These are phyloP conservation scores for Akanthomyces uredinophilus DNA, from an alignment of 2,329 filamentous ascomycete genomes.

Conservation along the genomic window DNA sequence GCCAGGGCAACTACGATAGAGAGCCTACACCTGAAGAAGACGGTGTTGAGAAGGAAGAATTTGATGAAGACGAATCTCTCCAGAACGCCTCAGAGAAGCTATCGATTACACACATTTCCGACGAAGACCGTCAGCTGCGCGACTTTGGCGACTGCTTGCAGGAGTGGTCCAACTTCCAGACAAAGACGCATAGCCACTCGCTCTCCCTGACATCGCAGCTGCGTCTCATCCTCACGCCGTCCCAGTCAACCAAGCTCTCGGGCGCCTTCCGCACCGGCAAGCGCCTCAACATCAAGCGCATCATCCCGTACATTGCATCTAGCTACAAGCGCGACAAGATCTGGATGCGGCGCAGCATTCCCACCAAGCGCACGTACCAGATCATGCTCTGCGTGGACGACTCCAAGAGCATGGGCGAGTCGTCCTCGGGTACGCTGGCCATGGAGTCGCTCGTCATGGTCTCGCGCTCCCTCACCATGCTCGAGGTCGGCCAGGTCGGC, in stretches of 20 bases:
- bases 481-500: conserved; percentile 91
- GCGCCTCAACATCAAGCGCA: conserved; percentile 97
- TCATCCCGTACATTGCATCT: conserved; percentile 98
- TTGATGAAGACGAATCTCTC: conserved; percentile 40
- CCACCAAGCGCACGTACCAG: conserved; percentile 92
- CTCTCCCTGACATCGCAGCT: conserved; percentile 90
- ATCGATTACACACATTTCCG: conserved; percentile 65
- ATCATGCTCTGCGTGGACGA: conserved; percentile 97
- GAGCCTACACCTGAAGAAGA: conserved; percentile 40
- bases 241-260: conserved; percentile 90
- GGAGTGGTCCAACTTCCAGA: conserved; percentile 82
- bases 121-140: conserved; percentile 37
- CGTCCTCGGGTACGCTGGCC: conserved; percentile 68
- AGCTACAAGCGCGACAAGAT: conserved; percentile 99
- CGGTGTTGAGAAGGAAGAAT: conserved; percentile 40
- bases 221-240: conserved; percentile 89
- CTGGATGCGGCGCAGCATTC: conserved; percentile 92
- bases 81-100: conserved; percentile 58
- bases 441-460: conserved; percentile 94
- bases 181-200: conserved; percentile 77
- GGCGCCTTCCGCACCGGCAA: conserved; percentile 97
- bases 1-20: conserved; percentile 53
- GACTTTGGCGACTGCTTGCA: conserved; percentile 56
- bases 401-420: conserved; percentile 86
- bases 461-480: conserved; percentile 78